Evolutionary conservation across 495 filamentous ascomycete species (phyloP), one percentile per base, ranked within the genome.

Genomic region (Tuber indicum): DNA sequence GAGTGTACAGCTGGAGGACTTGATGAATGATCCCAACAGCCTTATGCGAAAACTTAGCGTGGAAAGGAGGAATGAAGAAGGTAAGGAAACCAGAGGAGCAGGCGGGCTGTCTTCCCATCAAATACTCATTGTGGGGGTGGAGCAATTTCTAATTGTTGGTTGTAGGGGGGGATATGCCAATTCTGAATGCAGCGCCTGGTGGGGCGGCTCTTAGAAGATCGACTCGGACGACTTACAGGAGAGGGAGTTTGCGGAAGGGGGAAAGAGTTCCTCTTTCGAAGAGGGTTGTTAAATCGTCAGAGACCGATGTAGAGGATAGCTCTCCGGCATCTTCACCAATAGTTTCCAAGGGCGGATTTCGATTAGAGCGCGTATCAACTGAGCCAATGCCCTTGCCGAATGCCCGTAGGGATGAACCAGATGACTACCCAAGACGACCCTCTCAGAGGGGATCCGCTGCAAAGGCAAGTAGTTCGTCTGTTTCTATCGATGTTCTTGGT

Each of bases 191-290:
- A 44, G 71, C 80, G 84, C 91, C 91, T 39, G 92, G 90, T 14
- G 92, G 93, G 7, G 90, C 91, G 82, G 92, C 93, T 26, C 87
- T 99, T 73, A 89, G 94, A 78, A 89, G 96, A 74, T 97, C 96
- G 52, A 99, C 94, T 23, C 89, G 93, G 52, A 99, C 96, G 23
- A 94, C 93, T 44, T 99, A 99, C 82, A 87, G 93, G 81, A 92
- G 92, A 74, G 96, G 94, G 19, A 97, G 94, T 86, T 84, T 94
- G 72, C 90, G 90, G 76, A 94, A 92, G 82, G 92, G 92, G 70
- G 92, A 95, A 80, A 88, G 91, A 73, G 87, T 89, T 8, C 90
- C 92, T 42, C 92, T 93, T 78, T 91, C 93, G 0, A 96, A 92
- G 84, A 87, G 96, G 74, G 86, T 89, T 62, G 90, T 87, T 46